Conservation (phyloP, 202 grass and related monocot species). For the Panicum virgatum region DNA sequence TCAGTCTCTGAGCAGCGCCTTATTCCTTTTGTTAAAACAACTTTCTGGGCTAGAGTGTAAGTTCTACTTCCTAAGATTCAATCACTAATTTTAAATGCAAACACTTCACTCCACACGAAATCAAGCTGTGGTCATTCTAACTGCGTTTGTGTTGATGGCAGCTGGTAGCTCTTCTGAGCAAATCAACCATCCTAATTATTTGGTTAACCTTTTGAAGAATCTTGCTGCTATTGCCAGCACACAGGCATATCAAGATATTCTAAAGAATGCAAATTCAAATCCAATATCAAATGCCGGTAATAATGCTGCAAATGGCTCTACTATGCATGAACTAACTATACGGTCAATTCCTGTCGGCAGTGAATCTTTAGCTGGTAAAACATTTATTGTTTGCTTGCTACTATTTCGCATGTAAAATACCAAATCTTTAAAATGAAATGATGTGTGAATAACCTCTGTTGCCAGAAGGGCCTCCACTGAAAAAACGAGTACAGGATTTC, state of each 20-base stretch:
- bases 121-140: slow-evolving; percentile 12
- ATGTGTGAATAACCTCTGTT: slow-evolving; percentile 16
- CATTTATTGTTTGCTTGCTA: slow-evolving; percentile 18
- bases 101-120: neutral
- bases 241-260: slow-evolving; percentile 57
- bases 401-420: neutral
- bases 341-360: slow-evolving; percentile 19
- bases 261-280: slow-evolving; percentile 48
- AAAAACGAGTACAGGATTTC: slow-evolving; percentile 51
- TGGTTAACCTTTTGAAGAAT: slow-evolving; percentile 72
- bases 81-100: neutral
- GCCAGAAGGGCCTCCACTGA: slow-evolving; percentile 37
- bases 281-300: slow-evolving; percentile 45
- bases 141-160: slow-evolving; percentile 38
- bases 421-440: slow-evolving; percentile 23
- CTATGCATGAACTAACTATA: slow-evolving; percentile 29
- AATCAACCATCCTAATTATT: slow-evolving; percentile 49
- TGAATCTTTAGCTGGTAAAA: slow-evolving; percentile 39
- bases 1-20: slow-evolving; percentile 35
- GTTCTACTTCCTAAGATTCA: slow-evolving; percentile 18
- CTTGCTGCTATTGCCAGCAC: slow-evolving; percentile 49
- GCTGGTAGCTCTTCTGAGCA: slow-evolving; percentile 55
- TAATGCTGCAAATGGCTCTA: slow-evolving; percentile 35
- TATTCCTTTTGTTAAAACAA: slow-evolving; percentile 58
- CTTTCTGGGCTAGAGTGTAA: slow-evolving; percentile 70